Evolutionary conservation across 2,329 filamentous ascomycete species (phyloP).

Genomic region (Colletotrichum sp.): DNA sequence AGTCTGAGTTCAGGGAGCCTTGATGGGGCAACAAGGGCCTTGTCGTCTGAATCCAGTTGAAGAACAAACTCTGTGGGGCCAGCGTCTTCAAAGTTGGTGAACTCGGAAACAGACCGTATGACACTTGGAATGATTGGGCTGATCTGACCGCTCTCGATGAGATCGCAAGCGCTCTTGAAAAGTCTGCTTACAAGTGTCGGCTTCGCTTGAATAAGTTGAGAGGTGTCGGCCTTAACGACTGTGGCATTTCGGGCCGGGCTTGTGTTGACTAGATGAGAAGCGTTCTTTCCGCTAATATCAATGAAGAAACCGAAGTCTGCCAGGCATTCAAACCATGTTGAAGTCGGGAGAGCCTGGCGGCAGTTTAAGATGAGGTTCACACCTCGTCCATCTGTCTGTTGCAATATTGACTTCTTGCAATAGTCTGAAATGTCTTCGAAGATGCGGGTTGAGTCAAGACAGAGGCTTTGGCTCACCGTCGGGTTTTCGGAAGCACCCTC

Average conservation of each 20-base stretch:
- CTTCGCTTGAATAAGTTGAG: background rate
- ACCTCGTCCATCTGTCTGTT: constrained; percentile 29
- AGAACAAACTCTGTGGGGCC: constrained; percentile 31
- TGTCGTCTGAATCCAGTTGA: background rate
- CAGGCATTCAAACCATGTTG: constrained; percentile 30
- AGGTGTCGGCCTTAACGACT: background rate
- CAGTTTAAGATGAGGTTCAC: constrained; percentile 34
- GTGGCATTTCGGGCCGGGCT: background rate
- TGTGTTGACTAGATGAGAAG: constrained; percentile 24
- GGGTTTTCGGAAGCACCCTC: background rate
- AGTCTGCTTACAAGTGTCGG: background rate
- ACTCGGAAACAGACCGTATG: constrained; percentile 17
- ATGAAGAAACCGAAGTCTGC: constrained; percentile 34
- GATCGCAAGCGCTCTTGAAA: background rate
- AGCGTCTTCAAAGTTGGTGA: constrained; percentile 28
- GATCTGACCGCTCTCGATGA: background rate
- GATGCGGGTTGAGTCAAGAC: constrained; percentile 26
- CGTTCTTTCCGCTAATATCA: constrained; percentile 28
- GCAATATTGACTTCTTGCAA: constrained; percentile 28
- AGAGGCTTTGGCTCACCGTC: no score
- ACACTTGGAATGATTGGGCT: background rate
- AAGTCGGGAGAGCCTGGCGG: constrained; percentile 13
- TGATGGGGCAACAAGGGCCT: constrained; percentile 15
- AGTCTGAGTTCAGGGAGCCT: constrained; percentile 13
- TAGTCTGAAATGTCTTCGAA: constrained; percentile 30